A percentile compares a stretch with the other conserved stretches of the same genome.
Conservation (phyloP, 2,329 filamentous ascomycete species). For the Pyrenochaeta sp. region DNA sequence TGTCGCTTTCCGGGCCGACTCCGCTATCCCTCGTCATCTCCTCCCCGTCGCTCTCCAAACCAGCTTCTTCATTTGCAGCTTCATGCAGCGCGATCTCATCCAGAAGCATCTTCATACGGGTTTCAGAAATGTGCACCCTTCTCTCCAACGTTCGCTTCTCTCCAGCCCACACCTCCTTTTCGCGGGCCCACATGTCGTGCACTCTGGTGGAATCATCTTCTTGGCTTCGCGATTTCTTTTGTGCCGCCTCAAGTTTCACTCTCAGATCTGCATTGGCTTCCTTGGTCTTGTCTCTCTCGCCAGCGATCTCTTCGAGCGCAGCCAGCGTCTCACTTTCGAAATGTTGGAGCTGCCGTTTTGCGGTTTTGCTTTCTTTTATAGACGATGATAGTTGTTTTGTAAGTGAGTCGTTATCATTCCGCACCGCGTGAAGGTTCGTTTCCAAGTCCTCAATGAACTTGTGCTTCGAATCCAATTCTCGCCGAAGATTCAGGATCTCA, state of each 20-base stretch:
- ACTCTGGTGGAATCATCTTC: constrained; percentile 84
- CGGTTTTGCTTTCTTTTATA: constrained; percentile 78
- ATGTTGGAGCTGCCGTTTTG: constrained; percentile 85
- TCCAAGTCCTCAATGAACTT: constrained; percentile 88
- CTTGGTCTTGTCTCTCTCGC: constrained; percentile 85
- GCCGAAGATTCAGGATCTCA: constrained; percentile 85
- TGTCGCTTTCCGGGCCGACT: constrained; percentile 68
- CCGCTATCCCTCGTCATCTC: constrained; percentile 68
- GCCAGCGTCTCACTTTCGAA: constrained; percentile 89
- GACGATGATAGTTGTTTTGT: constrained; percentile 68
- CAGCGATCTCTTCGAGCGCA: constrained; percentile 81
- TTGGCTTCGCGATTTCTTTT: constrained; percentile 79
- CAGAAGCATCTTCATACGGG: constrained; percentile 80
- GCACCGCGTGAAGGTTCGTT: constrained; percentile 72
- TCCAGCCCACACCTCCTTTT: constrained; percentile 84
- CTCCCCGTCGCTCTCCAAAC: constrained; percentile 67
- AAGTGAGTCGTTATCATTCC: constrained; percentile 77
- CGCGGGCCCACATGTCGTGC: constrained; percentile 82
- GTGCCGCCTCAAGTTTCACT: constrained; percentile 77
- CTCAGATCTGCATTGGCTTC: constrained; percentile 76
- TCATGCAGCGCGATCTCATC: constrained; percentile 84
- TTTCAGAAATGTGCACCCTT: constrained; percentile 89
- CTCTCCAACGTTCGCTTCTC: constrained; percentile 84
- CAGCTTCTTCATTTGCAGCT: constrained; percentile 50
- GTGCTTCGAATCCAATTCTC: constrained; percentile 90